Base-by-base conservation (phyloP, 768 basidiomycete genomes). In the Aureoboletus auriporus region DNA sequence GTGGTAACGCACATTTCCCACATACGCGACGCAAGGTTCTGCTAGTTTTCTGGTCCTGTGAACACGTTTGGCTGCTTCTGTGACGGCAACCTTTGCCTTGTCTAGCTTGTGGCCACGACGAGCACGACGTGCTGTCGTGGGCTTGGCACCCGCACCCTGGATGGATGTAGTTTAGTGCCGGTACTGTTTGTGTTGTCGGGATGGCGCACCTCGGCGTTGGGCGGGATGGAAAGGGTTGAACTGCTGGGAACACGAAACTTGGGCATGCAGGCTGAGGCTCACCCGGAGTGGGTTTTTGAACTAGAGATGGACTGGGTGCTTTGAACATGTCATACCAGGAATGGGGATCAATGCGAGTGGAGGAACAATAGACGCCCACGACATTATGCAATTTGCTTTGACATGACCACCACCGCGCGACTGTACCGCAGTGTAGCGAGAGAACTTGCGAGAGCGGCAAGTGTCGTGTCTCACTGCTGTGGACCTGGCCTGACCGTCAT, bases 1-100 rank as follows among this genome's bases (percentile, higher is more conserved):
- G 8, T 6, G 6, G 11, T 10, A 12, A 69, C 81, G 52, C 55
- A 86, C 85, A 59, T 86, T 86, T 35, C 85, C 84, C 16, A 84
- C 78, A 54, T 71, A 85, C 20, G 80, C 71, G 49, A 68, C 70
- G 29, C 61, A 63, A 47, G 60, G 62, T 8, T 55, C 60, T 8
- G 14, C 40, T 17, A 50, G 6, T 6, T 46, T 46, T 16, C 52
- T 57, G 26, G 49, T 41, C 16, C 3, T 51, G 30, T 47, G 44
- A 9, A 8, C 44, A 14, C 56, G 62, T 44, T 54, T 61, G 16
- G 52, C 52, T 9, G 62, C 58, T 1, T 53, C 46, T 12, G 54
- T 57, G 36, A 47, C 42, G 14, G 56, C 54, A 16, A 30, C 39
- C 31, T 51, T 53, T 39, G 50, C 46, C 51, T 60, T 64, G 39